These are phyloP conservation scores for Antitrichia curtipendula DNA, from an alignment of 225 moss, liverwort and hornwort genomes.

Conservation along the genomic window DNA sequence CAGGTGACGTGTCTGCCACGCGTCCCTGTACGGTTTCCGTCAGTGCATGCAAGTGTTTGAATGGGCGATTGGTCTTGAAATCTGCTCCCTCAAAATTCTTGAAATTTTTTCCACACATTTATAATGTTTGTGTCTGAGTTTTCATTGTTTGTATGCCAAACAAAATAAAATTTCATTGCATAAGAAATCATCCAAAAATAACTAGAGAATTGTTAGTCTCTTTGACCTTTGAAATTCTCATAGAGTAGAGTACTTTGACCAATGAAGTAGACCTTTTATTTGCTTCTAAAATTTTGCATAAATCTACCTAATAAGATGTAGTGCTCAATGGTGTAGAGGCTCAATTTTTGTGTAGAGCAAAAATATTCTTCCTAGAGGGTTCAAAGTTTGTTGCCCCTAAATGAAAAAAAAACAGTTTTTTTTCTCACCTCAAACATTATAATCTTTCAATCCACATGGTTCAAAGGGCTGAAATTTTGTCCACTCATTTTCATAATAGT, in stretches of 20 bases:
- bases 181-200: neutral
- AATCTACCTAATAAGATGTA: neutral
- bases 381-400: neutral
- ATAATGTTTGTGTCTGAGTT: neutral
- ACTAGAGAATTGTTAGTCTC: neutral
- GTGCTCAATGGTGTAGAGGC: neutral
- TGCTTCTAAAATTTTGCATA: neutral
- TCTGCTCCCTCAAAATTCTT: neutral
- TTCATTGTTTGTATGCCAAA: neutral
- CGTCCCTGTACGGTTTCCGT: neutral
- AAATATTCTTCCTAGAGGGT: neutral
- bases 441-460: neutral
- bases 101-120: neutral
- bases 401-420: neutral
- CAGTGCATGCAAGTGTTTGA: neutral
- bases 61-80: neutral
- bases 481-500: neutral
- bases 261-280: neutral
- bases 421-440: neutral
- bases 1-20: neutral
- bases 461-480: neutral
- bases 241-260: neutral
- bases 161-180: neutral
- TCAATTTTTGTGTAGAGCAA: neutral
- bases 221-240: neutral